These are phyloP conservation scores for Penicillium macrosclerotiorum DNA, from an alignment of 495 filamentous ascomycete species.

Conservation along the genomic window DNA sequence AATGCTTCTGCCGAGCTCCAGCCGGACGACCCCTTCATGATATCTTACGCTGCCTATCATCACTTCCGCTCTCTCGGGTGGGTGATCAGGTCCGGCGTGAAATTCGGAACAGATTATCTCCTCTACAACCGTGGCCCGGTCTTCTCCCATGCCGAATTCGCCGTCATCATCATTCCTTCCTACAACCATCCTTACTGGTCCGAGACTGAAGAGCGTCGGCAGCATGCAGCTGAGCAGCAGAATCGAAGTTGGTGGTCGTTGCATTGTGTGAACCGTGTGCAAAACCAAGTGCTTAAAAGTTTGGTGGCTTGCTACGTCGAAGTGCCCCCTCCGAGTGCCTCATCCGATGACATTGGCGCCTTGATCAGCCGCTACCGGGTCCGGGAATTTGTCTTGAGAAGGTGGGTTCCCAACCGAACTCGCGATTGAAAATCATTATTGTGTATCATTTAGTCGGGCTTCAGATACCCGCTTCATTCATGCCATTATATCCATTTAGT, in stretches of 20 bases:
- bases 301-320: slow-evolving; percentile 88
- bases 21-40: slow-evolving; percentile 79
- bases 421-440: slow-evolving; percentile 49
- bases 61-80: slow-evolving; percentile 96
- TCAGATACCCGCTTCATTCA: slow-evolving; percentile 22
- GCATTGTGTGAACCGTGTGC: slow-evolving; percentile 88
- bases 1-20: slow-evolving; percentile 32
- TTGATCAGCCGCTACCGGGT: slow-evolving; percentile 72
- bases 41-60: slow-evolving; percentile 88
- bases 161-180: slow-evolving; percentile 75
- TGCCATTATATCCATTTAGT: too few species aligned
- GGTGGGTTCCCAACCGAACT: slow-evolving; percentile 82
- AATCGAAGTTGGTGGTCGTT: slow-evolving; percentile 83
- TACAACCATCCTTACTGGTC: slow-evolving; percentile 77
- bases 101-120: slow-evolving; percentile 91
- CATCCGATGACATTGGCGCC: slow-evolving; percentile 53
- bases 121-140: slow-evolving; percentile 94
- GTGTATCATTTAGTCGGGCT: slow-evolving; percentile 7
- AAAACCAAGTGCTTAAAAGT: slow-evolving; percentile 83
- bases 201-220: slow-evolving; percentile 45
- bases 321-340: slow-evolving; percentile 64
- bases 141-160: slow-evolving; percentile 93
- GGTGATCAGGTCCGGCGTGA: slow-evolving; percentile 91
- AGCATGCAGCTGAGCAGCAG: slow-evolving; percentile 46
- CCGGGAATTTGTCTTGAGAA: slow-evolving; percentile 73